phyloP scores from a whole-genome alignment of 768 basidiomycete species.

The Daedalea quercina region DNA sequence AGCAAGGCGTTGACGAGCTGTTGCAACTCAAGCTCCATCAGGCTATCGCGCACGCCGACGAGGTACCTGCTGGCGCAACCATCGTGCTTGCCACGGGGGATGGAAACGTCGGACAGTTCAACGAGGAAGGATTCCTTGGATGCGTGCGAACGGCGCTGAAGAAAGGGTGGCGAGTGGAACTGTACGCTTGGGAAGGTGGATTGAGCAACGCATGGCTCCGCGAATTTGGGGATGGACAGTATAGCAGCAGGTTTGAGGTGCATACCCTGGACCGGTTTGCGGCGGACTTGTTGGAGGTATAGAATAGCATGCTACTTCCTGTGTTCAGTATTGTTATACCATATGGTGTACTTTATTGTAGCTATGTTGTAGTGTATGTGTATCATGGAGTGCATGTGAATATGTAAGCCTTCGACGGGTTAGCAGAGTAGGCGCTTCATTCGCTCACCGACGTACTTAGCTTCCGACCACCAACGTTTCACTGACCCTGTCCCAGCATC shows the following conservation, averaged over 20 bases:
- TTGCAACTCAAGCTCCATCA: slow-evolving; percentile 91
- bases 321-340: too few species aligned
- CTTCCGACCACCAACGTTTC: too few species aligned
- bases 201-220: slow-evolving; percentile 73
- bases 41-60: slow-evolving; percentile 65
- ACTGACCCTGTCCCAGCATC: too few species aligned
- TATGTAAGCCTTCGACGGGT: too few species aligned
- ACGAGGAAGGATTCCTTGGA: slow-evolving; percentile 87
- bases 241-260: slow-evolving; percentile 24
- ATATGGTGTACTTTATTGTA: too few species aligned
- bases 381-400: too few species aligned
- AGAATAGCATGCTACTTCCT: background rate
- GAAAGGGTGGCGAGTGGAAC: slow-evolving; percentile 91
- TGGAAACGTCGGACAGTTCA: slow-evolving; percentile 88
- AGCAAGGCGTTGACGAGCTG: slow-evolving; percentile 94
- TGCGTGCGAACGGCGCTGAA: slow-evolving; percentile 80
- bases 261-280: slow-evolving; percentile 31
- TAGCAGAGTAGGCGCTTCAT: too few species aligned
- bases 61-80: slow-evolving; percentile 57
- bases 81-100: slow-evolving; percentile 94
- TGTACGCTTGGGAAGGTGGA: slow-evolving; percentile 88
- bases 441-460: too few species aligned
- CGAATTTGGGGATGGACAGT: slow-evolving; percentile 46
- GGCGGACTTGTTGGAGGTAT: slow-evolving; percentile 29
- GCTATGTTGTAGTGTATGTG: too few species aligned